These are phyloP conservation scores for Saturnispora gosingensis DNA, from an alignment of 805 yeast species.

Conservation along the genomic window DNA sequence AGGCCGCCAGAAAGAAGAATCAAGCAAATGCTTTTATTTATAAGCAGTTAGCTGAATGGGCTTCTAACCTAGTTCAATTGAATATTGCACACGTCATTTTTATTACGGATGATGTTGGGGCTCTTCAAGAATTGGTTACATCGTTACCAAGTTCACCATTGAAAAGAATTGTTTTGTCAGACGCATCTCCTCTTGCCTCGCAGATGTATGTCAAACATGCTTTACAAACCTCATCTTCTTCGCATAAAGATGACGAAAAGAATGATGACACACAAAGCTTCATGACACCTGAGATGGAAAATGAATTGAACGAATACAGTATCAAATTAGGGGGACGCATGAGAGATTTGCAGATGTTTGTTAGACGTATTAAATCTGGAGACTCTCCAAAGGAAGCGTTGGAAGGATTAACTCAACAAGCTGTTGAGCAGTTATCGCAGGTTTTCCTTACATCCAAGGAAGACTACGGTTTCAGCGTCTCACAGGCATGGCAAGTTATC, in stretches of 20 bases:
- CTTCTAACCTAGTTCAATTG: constrained; percentile 62
- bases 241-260: constrained; percentile 23
- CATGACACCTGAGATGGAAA: constrained; percentile 13
- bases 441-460: constrained; percentile 43
- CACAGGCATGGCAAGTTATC: constrained; percentile 85
- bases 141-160: constrained; percentile 84
- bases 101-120: constrained; percentile 78
- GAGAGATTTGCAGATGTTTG: constrained; percentile 86
- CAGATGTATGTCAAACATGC: constrained; percentile 57
- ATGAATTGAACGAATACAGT: constrained; percentile 45
- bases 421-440: constrained; percentile 82
- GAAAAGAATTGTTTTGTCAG: constrained; percentile 63
- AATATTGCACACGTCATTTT: constrained; percentile 86
- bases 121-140: constrained; percentile 54
- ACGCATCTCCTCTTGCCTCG: constrained; percentile 69
- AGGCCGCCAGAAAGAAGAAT: constrained; percentile 44
- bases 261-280: neutral
- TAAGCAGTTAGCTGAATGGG: constrained; percentile 80
- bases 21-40: constrained; percentile 55
- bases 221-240: constrained; percentile 20
- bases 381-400: constrained; percentile 74
- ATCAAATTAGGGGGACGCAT: constrained; percentile 89
- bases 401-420: constrained; percentile 69
- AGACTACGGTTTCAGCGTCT: constrained; percentile 46
- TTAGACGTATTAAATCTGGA: constrained; percentile 80